phyloP scores from a whole-genome alignment of 805 yeast genomes.

The Spathaspora girioi region DNA sequence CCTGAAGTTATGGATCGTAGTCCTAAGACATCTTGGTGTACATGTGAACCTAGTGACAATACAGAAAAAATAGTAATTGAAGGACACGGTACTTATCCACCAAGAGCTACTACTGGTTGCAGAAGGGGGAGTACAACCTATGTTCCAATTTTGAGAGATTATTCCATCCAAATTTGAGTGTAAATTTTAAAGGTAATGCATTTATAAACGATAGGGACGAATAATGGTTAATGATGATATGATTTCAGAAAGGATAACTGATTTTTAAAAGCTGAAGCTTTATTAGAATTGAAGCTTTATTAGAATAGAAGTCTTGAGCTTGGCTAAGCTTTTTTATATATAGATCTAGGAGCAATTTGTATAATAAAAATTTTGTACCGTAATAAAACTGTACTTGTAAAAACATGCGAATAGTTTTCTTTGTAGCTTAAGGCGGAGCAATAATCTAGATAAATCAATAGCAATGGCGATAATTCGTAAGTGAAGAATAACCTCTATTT shows the following conservation, averaged over 20 bases:
- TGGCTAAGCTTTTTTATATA: not conserved
- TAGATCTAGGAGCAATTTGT: not conserved
- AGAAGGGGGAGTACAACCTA: constrained; percentile 10
- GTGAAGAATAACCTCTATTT: too few species aligned
- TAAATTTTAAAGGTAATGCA: not conserved
- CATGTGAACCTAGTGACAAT: constrained; percentile 46
- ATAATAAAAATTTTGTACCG: not conserved
- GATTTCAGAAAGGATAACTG: not conserved
- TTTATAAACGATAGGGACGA: not conserved
- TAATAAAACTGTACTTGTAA: not conserved
- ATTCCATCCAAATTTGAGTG: not conserved
- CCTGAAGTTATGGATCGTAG: constrained; percentile 52
- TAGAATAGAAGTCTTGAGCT: not conserved
- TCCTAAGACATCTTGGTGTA: constrained; percentile 48
- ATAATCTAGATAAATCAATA: not conserved
- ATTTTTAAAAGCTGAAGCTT: not conserved
- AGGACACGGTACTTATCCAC: constrained; percentile 40
- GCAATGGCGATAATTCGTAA: too few species aligned
- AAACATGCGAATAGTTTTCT: not conserved
- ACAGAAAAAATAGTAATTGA: constrained; percentile 18
- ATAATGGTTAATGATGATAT: not conserved
- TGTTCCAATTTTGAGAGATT: constrained; percentile 1
- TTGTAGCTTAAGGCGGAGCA: not conserved
- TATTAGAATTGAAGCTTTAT: not conserved
- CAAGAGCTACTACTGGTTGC: constrained; percentile 59